Percentiles rank a stretch among this genome's conserved stretches.
These are phyloP conservation scores for Mycena indigotica DNA, from an alignment of 768 basidiomycete species.

Conservation along the genomic window DNA sequence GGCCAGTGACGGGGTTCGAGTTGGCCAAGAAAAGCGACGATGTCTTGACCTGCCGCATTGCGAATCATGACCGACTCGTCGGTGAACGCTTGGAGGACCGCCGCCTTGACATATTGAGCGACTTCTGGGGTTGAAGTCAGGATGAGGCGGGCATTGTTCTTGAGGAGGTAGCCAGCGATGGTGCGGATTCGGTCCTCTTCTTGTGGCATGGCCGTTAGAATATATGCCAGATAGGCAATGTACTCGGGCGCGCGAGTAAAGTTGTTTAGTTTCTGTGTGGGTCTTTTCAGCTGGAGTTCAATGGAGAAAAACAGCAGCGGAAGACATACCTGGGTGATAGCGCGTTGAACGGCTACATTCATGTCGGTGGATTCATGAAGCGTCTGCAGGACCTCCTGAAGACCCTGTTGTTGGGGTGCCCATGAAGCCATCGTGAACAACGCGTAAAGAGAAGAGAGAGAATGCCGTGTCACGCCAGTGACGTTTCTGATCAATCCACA, in stretches of 20 bases:
- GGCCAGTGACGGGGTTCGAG: conserved; percentile 94
- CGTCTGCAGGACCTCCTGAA: conserved; percentile 90
- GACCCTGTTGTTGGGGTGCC: conserved; percentile 81
- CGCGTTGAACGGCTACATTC: conserved; percentile 73
- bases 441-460: conserved; percentile 35
- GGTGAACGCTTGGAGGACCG: conserved; percentile 79
- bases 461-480: conserved; percentile 24
- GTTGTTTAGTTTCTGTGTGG: conserved; percentile 75
- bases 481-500: neutral
- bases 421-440: conserved; percentile 67
- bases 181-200: conserved; percentile 94
- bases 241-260: conserved; percentile 92
- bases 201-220: conserved; percentile 75
- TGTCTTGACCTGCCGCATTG: conserved; percentile 91
- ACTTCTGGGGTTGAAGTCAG: conserved; percentile 68
- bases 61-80: conserved; percentile 86
- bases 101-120: conserved; percentile 69
- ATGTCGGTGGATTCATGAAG: conserved; percentile 88
- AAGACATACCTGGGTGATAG: conserved; percentile 78
- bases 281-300: conserved; percentile 4
- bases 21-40: conserved; percentile 85
- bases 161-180: conserved; percentile 94
- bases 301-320: too few relatives aligned
- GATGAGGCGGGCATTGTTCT: conserved; percentile 89
- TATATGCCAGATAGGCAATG: conserved; percentile 93